A percentile compares a stretch with the other conserved stretches of the same genome.
Conservation (phyloP, 2,329 filamentous ascomycete species). For the Karstenula rhodostoma region DNA sequence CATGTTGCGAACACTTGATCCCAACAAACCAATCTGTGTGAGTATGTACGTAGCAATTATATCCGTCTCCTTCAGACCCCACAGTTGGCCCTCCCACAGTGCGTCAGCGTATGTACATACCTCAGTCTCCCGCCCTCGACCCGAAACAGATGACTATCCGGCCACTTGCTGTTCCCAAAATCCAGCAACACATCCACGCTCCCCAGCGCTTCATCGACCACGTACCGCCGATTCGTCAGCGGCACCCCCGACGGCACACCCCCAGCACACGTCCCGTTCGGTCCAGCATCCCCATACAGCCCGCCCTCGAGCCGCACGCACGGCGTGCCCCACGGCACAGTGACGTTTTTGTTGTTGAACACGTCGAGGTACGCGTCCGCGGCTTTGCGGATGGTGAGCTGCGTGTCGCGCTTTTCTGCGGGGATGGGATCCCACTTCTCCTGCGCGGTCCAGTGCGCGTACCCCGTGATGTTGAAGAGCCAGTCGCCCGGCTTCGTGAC, state of each 20-base stretch:
- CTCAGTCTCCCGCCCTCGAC: conserved; percentile 30
- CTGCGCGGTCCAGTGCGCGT: conserved; percentile 22
- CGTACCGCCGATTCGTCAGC: conserved; percentile 33
- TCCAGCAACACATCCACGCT: conserved; percentile 34
- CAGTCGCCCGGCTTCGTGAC: conserved; percentile 38
- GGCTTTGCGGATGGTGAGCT: conserved; percentile 26
- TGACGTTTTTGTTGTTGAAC: conserved; percentile 26
- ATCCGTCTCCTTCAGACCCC: conserved; percentile 14
- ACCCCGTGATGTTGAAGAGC: conserved; percentile 36
- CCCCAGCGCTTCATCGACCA: conserved; percentile 35
- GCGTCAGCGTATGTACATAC: conserved; percentile 40
- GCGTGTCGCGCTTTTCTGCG: conserved; percentile 19
- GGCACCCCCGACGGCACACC: conserved; percentile 35
- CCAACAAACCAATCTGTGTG: neutral
- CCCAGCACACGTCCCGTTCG: conserved; percentile 30
- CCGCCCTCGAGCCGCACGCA: conserved; percentile 38
- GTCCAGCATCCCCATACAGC: conserved; percentile 31
- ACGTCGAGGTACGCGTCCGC: conserved; percentile 33
- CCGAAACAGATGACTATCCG: conserved; percentile 39
- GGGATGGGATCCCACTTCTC: conserved; percentile 31
- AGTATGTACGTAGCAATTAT: no score
- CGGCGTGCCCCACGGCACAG: conserved; percentile 35
- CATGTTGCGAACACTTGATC: no score
- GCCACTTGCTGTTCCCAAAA: conserved; percentile 33
- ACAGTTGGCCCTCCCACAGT: conserved; percentile 35